phyloP scores from a whole-genome alignment of 768 basidiomycete genomes.

The Ramaria sp. region DNA sequence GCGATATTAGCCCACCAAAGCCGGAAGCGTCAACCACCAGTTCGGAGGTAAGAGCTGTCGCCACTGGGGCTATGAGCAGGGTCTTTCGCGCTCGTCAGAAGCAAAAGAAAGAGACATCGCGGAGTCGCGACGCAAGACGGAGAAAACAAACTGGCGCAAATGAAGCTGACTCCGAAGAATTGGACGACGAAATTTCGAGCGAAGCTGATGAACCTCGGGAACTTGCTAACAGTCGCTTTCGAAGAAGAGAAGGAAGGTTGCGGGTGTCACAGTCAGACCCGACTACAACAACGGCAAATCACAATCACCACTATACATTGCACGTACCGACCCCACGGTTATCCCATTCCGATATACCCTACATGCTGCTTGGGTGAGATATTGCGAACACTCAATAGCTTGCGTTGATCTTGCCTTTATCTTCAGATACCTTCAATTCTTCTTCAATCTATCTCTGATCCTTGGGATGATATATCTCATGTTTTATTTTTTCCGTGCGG shows the following conservation, averaged over 20 bases:
- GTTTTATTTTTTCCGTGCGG: constrained; percentile 78
- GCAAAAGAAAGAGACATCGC: not conserved
- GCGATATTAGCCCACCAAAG: constrained; percentile 5
- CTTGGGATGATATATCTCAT: constrained; percentile 76
- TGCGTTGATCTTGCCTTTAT: not conserved
- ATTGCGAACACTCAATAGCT: constrained; percentile 11
- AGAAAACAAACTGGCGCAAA: constrained; percentile 11
- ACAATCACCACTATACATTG: constrained; percentile 60
- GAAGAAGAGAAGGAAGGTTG: constrained; percentile 40
- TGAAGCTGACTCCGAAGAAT: constrained; percentile 5
- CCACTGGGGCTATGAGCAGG: constrained; percentile 1
- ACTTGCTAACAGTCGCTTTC: constrained; percentile 26
- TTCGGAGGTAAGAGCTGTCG: not conserved
- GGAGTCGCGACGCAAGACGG: not conserved
- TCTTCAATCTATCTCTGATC: constrained; percentile 83
- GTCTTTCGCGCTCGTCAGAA: constrained; percentile 5
- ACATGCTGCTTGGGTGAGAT: constrained; percentile 76
- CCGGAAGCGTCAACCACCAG: not conserved
- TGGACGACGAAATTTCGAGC: constrained; percentile 23
- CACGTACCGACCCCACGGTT: constrained; percentile 57
- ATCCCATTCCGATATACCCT: constrained; percentile 57
- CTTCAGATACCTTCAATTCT: constrained; percentile 83
- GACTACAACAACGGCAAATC: constrained; percentile 4
- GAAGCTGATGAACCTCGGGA: constrained; percentile 33
- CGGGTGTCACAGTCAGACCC: not conserved